Conservation (phyloP, 805 yeast genomes). For the Starmerella cellae region DNA sequence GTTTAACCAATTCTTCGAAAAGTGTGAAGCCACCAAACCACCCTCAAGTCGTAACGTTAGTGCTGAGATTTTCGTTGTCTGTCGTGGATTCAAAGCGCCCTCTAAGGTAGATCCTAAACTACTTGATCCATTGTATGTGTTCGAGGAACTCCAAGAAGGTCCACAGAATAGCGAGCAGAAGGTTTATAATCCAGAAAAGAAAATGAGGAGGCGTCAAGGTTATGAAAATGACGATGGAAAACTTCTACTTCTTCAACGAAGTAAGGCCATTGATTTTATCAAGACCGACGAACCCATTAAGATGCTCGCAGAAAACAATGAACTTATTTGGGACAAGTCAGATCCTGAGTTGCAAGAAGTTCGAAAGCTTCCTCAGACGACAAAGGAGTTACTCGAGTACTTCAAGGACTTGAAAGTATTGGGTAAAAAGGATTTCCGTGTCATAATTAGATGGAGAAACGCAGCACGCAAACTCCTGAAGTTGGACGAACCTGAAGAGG, state of each 20-base stretch:
- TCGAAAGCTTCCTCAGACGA: slow-evolving; percentile 61
- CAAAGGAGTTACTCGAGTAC: slow-evolving; percentile 66
- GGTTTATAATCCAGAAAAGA: slow-evolving; percentile 87
- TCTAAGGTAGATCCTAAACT: slow-evolving; percentile 85
- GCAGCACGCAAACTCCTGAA: slow-evolving; percentile 69
- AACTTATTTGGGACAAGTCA: slow-evolving; percentile 46
- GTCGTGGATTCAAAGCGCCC: slow-evolving; percentile 93
- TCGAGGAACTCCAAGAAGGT: slow-evolving; percentile 66
- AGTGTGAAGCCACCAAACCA: slow-evolving; percentile 97
- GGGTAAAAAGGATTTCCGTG: slow-evolving; percentile 86
- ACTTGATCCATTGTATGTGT: slow-evolving; percentile 82
- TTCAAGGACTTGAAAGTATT: slow-evolving; percentile 83
- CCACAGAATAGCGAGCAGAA: slow-evolving; percentile 66
- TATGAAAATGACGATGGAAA: slow-evolving; percentile 76
- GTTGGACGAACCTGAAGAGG: slow-evolving; percentile 34
- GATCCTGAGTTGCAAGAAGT: slow-evolving; percentile 63
- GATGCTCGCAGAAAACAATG: slow-evolving; percentile 59
- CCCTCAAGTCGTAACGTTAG: slow-evolving; percentile 98
- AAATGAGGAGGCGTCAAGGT: slow-evolving; percentile 84
- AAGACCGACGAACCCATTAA: slow-evolving; percentile 72
- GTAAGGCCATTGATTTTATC: slow-evolving; percentile 69
- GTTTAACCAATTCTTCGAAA: slow-evolving; percentile 86
- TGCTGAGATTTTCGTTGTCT: slow-evolving; percentile 96
- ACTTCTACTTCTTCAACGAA: slow-evolving; percentile 51
- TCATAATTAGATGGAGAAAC: slow-evolving; percentile 75